Conservation (phyloP, 2,329 filamentous ascomycete species). For the Colletotrichum zoysiae region DNA sequence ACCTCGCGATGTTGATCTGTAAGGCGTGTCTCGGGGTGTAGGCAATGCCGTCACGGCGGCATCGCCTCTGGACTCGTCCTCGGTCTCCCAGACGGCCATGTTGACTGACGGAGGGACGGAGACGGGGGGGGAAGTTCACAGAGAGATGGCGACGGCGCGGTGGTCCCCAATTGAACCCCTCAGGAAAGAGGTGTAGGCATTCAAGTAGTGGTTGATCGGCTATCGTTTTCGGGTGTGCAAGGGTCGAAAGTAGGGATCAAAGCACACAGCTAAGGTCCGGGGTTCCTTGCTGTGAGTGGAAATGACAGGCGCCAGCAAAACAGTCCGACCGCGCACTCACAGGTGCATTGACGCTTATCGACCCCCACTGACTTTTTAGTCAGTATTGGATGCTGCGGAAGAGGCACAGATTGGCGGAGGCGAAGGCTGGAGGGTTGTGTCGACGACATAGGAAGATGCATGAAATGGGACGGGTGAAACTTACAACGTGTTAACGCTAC, state of each 20-base stretch:
- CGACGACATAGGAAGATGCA: constrained; percentile 38
- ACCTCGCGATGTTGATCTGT: constrained; percentile 76
- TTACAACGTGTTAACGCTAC: constrained; percentile 24
- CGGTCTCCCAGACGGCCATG: constrained; percentile 73
- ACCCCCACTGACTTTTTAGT: constrained; percentile 36
- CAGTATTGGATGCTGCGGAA: constrained; percentile 31
- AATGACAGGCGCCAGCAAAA: constrained; percentile 33
- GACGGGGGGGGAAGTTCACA: constrained; percentile 14
- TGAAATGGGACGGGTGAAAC: constrained; percentile 32
- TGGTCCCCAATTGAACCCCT: constrained; percentile 37
- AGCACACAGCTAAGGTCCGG: constrained; percentile 37
- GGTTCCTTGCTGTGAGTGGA: constrained; percentile 40
- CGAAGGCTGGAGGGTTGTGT: constrained; percentile 17
- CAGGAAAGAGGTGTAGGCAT: constrained; percentile 33
- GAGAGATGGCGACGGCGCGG: constrained; percentile 16
- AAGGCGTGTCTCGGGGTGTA: constrained; percentile 78
- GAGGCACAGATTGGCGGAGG: constrained; percentile 23
- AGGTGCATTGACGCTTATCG: constrained; percentile 39
- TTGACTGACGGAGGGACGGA: constrained; percentile 42
- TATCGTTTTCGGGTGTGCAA: constrained; percentile 32
- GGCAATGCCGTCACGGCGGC: constrained; percentile 71
- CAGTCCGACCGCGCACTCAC: constrained; percentile 40
- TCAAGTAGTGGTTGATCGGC: constrained; percentile 22
- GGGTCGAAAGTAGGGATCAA: constrained; percentile 40
- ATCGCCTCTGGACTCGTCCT: constrained; percentile 70